Evolutionary conservation across 345 rosid genomes (phyloP), one percentile per base, ranked within the genome.

Genomic region (Euphorbia pulcherrima): DNA sequence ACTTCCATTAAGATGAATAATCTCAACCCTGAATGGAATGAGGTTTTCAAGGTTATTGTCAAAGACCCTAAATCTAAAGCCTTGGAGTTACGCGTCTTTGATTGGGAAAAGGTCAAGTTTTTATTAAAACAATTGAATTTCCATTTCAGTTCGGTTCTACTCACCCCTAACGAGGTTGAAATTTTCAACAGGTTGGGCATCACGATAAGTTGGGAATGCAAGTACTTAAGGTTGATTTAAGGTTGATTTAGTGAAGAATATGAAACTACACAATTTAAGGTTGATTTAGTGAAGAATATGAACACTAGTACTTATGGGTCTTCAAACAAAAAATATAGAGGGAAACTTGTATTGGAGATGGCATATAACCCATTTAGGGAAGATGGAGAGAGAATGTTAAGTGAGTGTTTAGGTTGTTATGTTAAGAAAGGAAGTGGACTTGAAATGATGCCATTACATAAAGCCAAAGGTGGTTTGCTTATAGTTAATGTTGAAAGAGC

Each of bases 181-280:
- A 44, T 44, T 44, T 44, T 44, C 13, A 1, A 39, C 82, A 83
- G 87, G 65, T 83, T 59, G 85, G 90, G 26, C 14, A 78, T 41
- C 90, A 83, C 53, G 82, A 83, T 79, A 80, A 79, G 77, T 58
- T 83, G 74, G 90, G 88, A 46, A 79, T 80, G 82, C 83, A 86
- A 64, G 67, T 75, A 29, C n/a, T n/a, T n/a, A n/a, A n/a, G n/a
- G 77, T 83, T 75, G 81, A 86, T n/a, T 68, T 82, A 30, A 72
- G 62, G n/a, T n/a, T n/a, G 48, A 30, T 28, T 68, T 86, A 24
- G 48, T 48, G 21, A n/a, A n/a, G 74, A 81, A 13, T 64, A 79
- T 37, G 79, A 80, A 59, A 72, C 79, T 0, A 71, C 75, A 55
- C 71, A 65, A 58, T 72, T 75, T 12, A 69, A 71, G 0, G 75